A percentile compares a stretch with the other conserved stretches of the same genome.
Conservation (phyloP, 73 alveolate genomes). For the Strombidium stylifer region DNA sequence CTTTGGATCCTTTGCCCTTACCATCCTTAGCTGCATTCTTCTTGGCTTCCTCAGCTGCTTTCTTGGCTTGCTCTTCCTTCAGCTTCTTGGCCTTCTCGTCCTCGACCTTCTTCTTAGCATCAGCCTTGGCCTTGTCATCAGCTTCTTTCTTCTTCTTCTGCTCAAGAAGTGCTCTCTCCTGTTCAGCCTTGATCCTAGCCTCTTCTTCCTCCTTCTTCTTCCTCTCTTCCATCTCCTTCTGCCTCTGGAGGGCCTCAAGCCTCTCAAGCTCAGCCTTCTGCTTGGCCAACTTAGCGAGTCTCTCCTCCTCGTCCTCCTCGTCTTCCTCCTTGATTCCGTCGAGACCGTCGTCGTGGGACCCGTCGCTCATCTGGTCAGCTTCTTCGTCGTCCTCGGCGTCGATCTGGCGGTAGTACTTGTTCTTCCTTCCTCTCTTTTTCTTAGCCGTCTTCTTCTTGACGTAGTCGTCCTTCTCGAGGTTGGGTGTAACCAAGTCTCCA, state of each 20-base stretch:
- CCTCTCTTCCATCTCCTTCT: constrained; percentile 1
- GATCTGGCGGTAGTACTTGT: constrained; percentile 33
- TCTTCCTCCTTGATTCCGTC: constrained; percentile 29
- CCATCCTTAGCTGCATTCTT: background rate
- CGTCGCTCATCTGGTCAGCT: constrained; percentile 8
- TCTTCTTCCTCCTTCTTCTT: constrained; percentile 5
- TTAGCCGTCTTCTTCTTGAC: constrained; percentile 10
- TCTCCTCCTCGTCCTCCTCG: background rate
- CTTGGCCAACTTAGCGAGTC: constrained; percentile 5
- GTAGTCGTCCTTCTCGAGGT: background rate
- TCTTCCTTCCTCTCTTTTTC: constrained; percentile 42
- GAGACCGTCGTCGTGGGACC: constrained; percentile 24
- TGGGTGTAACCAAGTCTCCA: constrained; percentile 32
- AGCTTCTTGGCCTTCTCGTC: constrained; percentile 2
- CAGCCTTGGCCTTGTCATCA: constrained; percentile 2
- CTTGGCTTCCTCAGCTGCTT: background rate
- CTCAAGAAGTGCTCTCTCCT: background rate
- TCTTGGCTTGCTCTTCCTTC: background rate
- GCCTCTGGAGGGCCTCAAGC: background rate
- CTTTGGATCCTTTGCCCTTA: background rate
- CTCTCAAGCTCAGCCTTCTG: background rate
- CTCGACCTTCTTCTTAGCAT: constrained; percentile 16
- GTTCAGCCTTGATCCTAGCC: background rate
- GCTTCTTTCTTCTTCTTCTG: constrained; percentile 5
- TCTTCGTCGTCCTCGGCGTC: constrained; percentile 56